These are phyloP conservation scores for Suhomyces emberorum DNA, from an alignment of 805 yeast species.

Conservation along the genomic window DNA sequence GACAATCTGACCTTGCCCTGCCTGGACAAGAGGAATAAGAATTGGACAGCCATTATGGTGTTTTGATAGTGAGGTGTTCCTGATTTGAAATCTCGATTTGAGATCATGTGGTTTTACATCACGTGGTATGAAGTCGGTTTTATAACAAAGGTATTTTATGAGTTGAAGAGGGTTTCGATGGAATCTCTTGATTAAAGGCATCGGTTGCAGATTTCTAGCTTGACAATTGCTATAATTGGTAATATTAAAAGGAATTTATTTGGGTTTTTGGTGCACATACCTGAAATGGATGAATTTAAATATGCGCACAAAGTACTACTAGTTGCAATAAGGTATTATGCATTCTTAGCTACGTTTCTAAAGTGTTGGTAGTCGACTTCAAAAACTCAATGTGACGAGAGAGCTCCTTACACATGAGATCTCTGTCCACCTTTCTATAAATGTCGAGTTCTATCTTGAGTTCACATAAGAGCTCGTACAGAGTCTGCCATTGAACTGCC, in stretches of 20 bases:
- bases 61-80: no score
- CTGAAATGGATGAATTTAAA: no score
- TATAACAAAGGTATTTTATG: no score
- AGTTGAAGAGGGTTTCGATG: no score
- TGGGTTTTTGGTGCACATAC: no score
- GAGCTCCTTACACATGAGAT: conserved; percentile 50
- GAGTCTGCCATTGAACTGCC: conserved; percentile 54
- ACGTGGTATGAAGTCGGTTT: no score
- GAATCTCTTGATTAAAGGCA: no score
- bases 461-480: conserved; percentile 55
- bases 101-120: no score
- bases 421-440: conserved; percentile 39
- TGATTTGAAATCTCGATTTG: no score
- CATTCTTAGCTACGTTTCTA: conserved; percentile 32
- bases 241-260: no score
- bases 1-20: conserved; percentile 94
- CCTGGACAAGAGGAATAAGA: conserved; percentile 76
- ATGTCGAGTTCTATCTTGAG: conserved; percentile 42
- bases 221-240: no score
- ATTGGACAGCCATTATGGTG: conserved; percentile 66
- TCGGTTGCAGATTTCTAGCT: no score
- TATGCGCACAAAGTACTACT: not conserved
- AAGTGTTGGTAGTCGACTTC: conserved; percentile 31
- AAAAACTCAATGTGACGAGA: conserved; percentile 43
- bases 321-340: not conserved